Evolutionary conservation across 2,329 filamentous ascomycete genomes (phyloP), one percentile per base, ranked within the genome.

Genomic region (Claviceps humidiphila): DNA sequence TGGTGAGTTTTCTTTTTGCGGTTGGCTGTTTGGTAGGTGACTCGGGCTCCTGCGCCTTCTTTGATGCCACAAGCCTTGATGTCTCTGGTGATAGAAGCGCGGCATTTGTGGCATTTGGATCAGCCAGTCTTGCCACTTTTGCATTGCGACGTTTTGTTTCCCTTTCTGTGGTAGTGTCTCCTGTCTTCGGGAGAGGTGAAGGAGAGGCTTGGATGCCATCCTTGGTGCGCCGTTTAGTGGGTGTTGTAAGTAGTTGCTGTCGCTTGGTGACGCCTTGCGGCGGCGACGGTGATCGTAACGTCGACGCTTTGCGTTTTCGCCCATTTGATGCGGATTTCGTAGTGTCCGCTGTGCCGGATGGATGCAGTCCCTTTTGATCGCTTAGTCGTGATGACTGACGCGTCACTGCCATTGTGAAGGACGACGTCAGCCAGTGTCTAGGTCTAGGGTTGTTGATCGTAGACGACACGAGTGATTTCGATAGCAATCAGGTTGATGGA

Each of bases 31-130:
- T 78, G 57, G 68, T 74, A 60, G 67, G 76, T 57, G 66, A 79
- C 59, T 62, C 69, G 39, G 57, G 70, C 64, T 65, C 66, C 47
- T 26, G 20, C 61, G 75, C 56, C 61, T 71, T 42, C 45, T 74
- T 71, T n/a, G 70, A 73, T 11, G 75, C 72, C 24, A 85, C 69
- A 7, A 87, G 63, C 45, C 80, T 75, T 2, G 81, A 85, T 3
- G 84, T 82, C 61, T 82, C 77, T 2, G 85, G 84, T 0, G 85
- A 87, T n/a, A 87, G 67, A 9, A 90, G 72, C 1, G 80, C 75
- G 1, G 84, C 85, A 63, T 89, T 88, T 44, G 84, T 85, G 14
- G 71, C 68, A 57, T 77, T 76, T 0, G 84, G 80, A 56, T 82
- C 74, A 14, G 81, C 83, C 2, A 84, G 75, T 24, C 83, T 76